phyloP scores from a whole-genome alignment of 1,284 basidiomycete genomes.

The Irpex lacteus region DNA sequence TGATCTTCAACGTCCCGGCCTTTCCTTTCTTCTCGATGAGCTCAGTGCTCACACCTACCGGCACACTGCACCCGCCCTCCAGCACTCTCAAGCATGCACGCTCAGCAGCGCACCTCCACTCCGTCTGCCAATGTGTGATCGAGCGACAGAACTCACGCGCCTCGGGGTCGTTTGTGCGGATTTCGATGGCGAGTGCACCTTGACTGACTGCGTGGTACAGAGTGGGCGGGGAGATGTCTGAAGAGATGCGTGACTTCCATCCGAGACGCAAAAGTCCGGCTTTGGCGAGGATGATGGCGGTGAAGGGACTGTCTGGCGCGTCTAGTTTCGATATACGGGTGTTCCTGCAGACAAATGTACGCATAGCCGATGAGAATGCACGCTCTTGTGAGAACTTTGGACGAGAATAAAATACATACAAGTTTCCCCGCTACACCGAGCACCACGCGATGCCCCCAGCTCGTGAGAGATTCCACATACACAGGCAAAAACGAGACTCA shows the following conservation, averaged over 20 bases:
- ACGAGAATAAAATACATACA: constrained; percentile 47
- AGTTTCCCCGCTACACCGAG: constrained; percentile 64
- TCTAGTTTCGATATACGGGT: constrained; percentile 94
- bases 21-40: constrained; percentile 34
- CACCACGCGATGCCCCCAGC: not conserved
- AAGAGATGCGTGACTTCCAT: constrained; percentile 76
- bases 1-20: constrained; percentile 53
- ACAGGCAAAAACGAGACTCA: constrained; percentile 31
- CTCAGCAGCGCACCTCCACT: constrained; percentile 80
- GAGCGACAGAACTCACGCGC: constrained; percentile 61
- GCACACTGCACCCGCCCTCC: constrained; percentile 97
- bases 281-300: constrained; percentile 91
- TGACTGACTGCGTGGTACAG: constrained; percentile 93
- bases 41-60: constrained; percentile 81
- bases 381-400: not conserved
- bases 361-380: not conserved
- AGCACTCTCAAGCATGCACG: constrained; percentile 83
- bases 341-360: constrained; percentile 47
- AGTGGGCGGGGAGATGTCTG: constrained; percentile 71
- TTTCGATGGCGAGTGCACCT: constrained; percentile 89
- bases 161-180: constrained; percentile 69
- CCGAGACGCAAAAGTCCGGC: constrained; percentile 89
- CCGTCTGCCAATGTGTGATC: constrained; percentile 74
- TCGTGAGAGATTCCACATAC: not conserved
- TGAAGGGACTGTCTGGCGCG: constrained; percentile 77